Evolutionary conservation across 768 basidiomycete genomes (phyloP).

Genomic region (Agaricus sinodeliciosus): DNA sequence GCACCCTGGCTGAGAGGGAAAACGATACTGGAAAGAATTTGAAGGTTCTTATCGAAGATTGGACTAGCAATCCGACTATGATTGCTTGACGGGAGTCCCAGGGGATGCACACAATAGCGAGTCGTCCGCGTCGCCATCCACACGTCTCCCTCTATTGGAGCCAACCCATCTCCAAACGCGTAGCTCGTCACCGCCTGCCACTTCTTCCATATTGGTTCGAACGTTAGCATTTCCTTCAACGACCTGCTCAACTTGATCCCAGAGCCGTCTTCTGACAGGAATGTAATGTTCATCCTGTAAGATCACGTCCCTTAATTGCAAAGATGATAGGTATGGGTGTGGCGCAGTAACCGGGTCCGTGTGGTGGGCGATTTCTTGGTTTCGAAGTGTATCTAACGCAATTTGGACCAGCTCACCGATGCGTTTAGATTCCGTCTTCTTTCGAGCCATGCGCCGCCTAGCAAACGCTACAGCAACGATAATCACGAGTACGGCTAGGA

Average conservation of each 20-base stretch:
- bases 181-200: conserved; percentile 79
- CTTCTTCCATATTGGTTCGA: conserved; percentile 76
- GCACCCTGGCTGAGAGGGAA: not conserved
- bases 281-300: conserved; percentile 79
- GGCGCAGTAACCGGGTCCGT: conserved; percentile 73
- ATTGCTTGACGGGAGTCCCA: not conserved
- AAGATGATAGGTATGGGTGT: conserved; percentile 72
- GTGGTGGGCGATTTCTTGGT: conserved; percentile 79
- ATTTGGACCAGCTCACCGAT: conserved; percentile 72
- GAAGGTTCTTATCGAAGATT: not conserved
- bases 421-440: conserved; percentile 52
- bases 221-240: conserved; percentile 93
- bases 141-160: conserved; percentile 20
- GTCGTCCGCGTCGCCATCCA: conserved; percentile 12
- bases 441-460: conserved; percentile 41
- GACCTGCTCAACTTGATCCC: conserved; percentile 77
- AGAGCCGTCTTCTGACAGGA: conserved; percentile 54
- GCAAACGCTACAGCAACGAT: conserved; percentile 22
- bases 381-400: conserved; percentile 72
- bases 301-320: conserved; percentile 84
- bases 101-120: not conserved
- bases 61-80: not conserved
- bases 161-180: conserved; percentile 93
- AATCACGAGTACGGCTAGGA: conserved; percentile 25
- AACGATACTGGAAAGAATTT: not conserved